phyloP scores from a whole-genome alignment of 768 basidiomycete species.

The Punctularia strigosozonata region DNA sequence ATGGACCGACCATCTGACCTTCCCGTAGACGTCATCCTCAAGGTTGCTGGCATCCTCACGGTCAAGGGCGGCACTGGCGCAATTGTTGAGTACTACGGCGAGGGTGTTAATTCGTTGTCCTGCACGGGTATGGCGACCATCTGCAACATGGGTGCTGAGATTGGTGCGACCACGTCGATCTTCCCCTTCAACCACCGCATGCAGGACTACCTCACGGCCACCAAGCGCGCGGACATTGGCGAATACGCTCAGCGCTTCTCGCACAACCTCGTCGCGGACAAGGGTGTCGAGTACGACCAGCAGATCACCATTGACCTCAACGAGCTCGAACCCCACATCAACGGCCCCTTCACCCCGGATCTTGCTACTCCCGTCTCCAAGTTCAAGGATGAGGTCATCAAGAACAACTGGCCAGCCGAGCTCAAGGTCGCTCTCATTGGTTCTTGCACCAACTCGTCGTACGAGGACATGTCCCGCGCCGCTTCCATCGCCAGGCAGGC shows the following conservation, averaged over 20 bases:
- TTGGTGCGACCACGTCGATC: constrained; percentile 95
- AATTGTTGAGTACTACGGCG: constrained; percentile 93
- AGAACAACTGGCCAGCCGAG: constrained; percentile 94
- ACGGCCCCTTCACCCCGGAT: constrained; percentile 99
- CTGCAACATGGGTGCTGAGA: constrained; percentile 99
- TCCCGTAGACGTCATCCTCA: constrained; percentile 83
- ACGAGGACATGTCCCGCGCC: constrained; percentile 98
- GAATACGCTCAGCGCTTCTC: constrained; percentile 81
- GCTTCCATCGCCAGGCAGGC: constrained; percentile 91
- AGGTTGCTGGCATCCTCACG: constrained; percentile 96
- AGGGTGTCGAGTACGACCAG: constrained; percentile 88
- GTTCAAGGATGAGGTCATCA: constrained; percentile 83
- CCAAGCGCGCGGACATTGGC: constrained; percentile 80
- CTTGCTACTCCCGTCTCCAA: constrained; percentile 96
- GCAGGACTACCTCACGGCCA: constrained; percentile 90
- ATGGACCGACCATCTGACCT: constrained; percentile 5
- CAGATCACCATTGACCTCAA: constrained; percentile 90
- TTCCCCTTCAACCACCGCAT: constrained; percentile 99
- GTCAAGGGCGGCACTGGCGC: constrained; percentile 99
- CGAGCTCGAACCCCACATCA: constrained; percentile 97
- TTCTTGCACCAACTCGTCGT: constrained; percentile 99
- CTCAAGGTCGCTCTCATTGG: constrained; percentile 97
- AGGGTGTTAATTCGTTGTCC: constrained; percentile 92
- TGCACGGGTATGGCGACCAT: constrained; percentile 99
- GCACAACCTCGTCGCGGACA: constrained; percentile 83